phyloP scores from a whole-genome alignment of 1,284 basidiomycete genomes.

The Melampsora abietis-canadensis region DNA sequence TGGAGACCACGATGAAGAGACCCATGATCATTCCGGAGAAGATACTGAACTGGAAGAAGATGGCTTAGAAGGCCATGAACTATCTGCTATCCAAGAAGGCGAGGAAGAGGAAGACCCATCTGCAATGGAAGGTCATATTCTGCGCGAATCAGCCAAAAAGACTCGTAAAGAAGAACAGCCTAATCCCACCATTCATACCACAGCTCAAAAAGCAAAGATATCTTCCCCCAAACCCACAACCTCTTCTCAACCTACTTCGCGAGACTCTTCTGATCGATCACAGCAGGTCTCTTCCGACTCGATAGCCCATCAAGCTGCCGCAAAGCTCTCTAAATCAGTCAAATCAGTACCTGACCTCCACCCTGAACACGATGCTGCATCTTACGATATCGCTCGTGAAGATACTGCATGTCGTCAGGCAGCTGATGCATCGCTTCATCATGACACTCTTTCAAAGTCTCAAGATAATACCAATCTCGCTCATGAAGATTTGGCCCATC shows the following conservation, averaged over 20 bases:
- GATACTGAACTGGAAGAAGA: constrained; percentile 18
- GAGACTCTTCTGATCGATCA: background rate
- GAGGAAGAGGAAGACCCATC: constrained; percentile 39
- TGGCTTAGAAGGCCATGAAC: constrained; percentile 38
- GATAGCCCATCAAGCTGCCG: background rate
- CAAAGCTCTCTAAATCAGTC: too few relatives aligned
- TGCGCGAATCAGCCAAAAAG: background rate
- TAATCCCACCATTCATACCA: background rate
- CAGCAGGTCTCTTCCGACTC: background rate
- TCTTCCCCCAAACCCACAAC: background rate
- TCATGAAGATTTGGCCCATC: too few relatives aligned
- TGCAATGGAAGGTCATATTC: background rate
- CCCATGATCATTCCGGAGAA: constrained; percentile 8
- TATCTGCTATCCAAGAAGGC: constrained; percentile 43
- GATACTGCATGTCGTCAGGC: too few relatives aligned
- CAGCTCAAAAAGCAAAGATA: background rate
- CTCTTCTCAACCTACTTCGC: background rate
- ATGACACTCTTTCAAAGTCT: too few relatives aligned
- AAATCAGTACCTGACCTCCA: too few relatives aligned
- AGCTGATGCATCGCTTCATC: too few relatives aligned
- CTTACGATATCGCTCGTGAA: too few relatives aligned
- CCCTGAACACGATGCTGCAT: too few relatives aligned
- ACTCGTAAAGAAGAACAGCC: background rate
- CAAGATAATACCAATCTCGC: too few relatives aligned
- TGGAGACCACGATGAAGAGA: background rate